phyloP scores from a whole-genome alignment of 441 rosid genomes.

The California macrophylla region DNA sequence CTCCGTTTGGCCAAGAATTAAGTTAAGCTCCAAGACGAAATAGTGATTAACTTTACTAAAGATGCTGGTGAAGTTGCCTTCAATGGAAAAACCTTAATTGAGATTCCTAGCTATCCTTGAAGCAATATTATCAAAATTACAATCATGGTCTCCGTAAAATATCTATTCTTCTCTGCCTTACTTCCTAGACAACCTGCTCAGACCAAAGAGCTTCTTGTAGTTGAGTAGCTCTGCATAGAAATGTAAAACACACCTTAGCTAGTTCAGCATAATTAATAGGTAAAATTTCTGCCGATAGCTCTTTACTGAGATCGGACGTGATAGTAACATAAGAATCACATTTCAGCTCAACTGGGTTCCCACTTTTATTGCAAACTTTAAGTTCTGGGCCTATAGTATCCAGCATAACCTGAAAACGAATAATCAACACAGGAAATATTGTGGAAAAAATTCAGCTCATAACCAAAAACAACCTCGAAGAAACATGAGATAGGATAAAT shows the following conservation, averaged over 20 bases:
- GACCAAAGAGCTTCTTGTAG: not conserved
- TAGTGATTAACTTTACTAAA: not conserved
- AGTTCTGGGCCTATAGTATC: conserved; percentile 26
- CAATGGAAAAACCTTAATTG: not conserved
- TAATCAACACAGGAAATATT: not conserved
- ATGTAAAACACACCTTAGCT: conserved; percentile 15
- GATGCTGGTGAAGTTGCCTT: not conserved
- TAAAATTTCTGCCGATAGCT: conserved; percentile 15
- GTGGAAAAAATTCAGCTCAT: conserved; percentile 7
- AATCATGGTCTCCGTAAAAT: not conserved
- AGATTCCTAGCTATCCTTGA: not conserved
- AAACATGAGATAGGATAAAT: not conserved
- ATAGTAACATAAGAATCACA: conserved; percentile 15
- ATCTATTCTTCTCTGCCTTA: too few relatives aligned
- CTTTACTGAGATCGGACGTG: conserved; percentile 18
- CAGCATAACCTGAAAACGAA: conserved; percentile 20
- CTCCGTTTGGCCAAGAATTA: too few relatives aligned
- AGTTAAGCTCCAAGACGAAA: too few relatives aligned
- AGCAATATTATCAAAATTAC: not conserved
- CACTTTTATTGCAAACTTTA: conserved; percentile 21
- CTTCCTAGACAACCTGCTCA: not conserved
- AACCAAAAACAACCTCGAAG: conserved; percentile 1
- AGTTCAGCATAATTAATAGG: conserved; percentile 20
- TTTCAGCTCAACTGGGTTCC: conserved; percentile 17
- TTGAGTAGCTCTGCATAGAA: not conserved